phyloP scores from a whole-genome alignment of 2,329 filamentous ascomycete genomes.

The Cladophialophora bantiana region DNA sequence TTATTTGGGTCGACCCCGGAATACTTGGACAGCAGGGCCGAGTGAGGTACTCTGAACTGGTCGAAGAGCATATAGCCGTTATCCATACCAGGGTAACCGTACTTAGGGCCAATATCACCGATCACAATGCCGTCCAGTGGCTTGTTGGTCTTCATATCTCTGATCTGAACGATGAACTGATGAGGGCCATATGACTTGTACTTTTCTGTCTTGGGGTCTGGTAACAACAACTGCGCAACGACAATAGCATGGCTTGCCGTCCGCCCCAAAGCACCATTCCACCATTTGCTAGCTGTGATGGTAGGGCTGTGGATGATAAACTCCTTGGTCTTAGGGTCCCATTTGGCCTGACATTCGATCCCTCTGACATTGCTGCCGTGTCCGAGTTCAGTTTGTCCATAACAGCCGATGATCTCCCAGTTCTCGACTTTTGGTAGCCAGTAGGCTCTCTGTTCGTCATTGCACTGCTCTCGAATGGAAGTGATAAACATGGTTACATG shows the following conservation, averaged over 20 bases:
- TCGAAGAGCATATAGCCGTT: slow-evolving; percentile 63
- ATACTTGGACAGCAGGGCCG: slow-evolving; percentile 59
- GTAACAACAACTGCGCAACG: slow-evolving; percentile 59
- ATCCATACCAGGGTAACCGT: slow-evolving; percentile 61
- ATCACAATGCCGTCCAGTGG: slow-evolving; percentile 58
- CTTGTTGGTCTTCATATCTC: slow-evolving; percentile 57
- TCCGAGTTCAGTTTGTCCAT: slow-evolving; percentile 61
- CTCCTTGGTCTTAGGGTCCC: slow-evolving; percentile 54
- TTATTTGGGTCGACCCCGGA: slow-evolving; percentile 56
- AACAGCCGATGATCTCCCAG: slow-evolving; percentile 60
- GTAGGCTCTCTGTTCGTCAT: slow-evolving; percentile 55
- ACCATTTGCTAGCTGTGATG: slow-evolving; percentile 62
- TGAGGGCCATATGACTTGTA: slow-evolving; percentile 59
- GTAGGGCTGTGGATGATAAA: slow-evolving; percentile 61
- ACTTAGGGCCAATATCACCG: slow-evolving; percentile 64
- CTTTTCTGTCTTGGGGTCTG: slow-evolving; percentile 44
- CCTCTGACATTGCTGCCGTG: slow-evolving; percentile 62
- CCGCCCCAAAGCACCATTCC: slow-evolving; percentile 61
- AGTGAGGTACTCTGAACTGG: slow-evolving; percentile 55
- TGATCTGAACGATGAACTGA: slow-evolving; percentile 61
- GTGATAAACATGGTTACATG: slow-evolving; percentile 61
- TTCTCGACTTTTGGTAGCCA: slow-evolving; percentile 59
- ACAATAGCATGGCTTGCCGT: slow-evolving; percentile 65
- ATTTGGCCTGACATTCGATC: slow-evolving; percentile 57
- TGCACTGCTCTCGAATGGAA: slow-evolving; percentile 60